Conservation (phyloP, 306 rosid species). For the Fragaria vesca region DNA sequence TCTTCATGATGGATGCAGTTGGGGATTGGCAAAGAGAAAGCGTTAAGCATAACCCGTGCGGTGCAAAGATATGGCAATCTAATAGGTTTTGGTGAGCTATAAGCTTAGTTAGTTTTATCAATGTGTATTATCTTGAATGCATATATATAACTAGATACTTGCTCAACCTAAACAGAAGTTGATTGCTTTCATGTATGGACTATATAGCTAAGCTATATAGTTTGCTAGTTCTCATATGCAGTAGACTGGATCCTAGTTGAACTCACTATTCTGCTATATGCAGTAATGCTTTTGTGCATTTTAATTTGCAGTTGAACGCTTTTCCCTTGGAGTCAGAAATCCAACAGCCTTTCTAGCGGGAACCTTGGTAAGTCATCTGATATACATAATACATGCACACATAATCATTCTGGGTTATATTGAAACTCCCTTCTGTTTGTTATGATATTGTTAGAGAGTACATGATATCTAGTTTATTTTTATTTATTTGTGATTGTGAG, state of each 20-base stretch:
- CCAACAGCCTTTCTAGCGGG: constrained; percentile 66
- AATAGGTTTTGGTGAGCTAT: constrained; percentile 58
- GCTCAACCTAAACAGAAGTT: background rate
- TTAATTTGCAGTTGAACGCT: constrained; percentile 55
- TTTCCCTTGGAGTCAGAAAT: constrained; percentile 64
- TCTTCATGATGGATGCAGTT: constrained; percentile 39
- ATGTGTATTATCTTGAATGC: background rate
- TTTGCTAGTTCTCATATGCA: background rate
- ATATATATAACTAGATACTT: background rate
- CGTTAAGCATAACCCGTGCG: constrained; percentile 36
- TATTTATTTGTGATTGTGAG: background rate
- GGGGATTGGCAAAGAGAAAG: constrained; percentile 63
- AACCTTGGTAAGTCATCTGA: constrained; percentile 46
- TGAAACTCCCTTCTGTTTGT: background rate
- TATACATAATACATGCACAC: background rate
- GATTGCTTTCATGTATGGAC: background rate
- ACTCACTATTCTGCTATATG: constrained; percentile 3
- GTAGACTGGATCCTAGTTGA: background rate
- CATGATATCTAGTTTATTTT: background rate
- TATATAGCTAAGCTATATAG: background rate
- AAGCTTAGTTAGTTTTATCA: background rate
- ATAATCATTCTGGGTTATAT: background rate
- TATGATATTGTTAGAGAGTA: background rate
- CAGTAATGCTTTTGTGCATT: constrained; percentile 24
- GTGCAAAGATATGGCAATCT: constrained; percentile 68